Percentiles rank a stretch among this genome's conserved stretches.
phyloP scores from a whole-genome alignment of 2,329 filamentous ascomycete species.

The Aspergillus fischeri region DNA sequence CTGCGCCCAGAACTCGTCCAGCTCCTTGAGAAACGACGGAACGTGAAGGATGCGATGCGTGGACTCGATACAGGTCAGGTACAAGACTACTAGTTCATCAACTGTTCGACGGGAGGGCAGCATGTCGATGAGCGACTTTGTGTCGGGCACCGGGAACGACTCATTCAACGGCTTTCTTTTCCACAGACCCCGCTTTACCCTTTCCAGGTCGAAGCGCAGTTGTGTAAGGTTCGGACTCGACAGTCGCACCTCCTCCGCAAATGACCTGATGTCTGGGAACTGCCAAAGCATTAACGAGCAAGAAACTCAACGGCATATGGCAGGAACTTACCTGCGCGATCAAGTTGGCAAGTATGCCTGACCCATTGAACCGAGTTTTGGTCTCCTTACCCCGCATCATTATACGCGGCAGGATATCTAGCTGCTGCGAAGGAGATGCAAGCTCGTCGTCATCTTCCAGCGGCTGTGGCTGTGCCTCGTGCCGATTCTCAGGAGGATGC shows the following conservation, averaged over 20 bases:
- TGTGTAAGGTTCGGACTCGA: conserved; percentile 33
- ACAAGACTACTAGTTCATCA: conserved; percentile 36
- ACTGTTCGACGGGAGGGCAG: conserved; percentile 33
- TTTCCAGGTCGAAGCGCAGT: conserved; percentile 31
- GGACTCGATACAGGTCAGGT: conserved; percentile 38
- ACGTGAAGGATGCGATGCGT: conserved; percentile 39
- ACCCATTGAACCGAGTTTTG: conserved; percentile 39
- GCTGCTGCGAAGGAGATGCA: conserved; percentile 28
- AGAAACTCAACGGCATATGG: background rate
- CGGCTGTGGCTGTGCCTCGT: conserved; percentile 7
- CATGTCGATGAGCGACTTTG: conserved; percentile 26
- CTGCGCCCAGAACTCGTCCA: conserved; percentile 33
- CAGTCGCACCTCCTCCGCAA: conserved; percentile 35
- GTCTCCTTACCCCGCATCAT: conserved; percentile 38
- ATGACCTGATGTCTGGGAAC: conserved; percentile 37
- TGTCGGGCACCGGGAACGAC: conserved; percentile 28
- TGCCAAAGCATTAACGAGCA: conserved; percentile 17
- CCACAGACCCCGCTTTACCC: conserved; percentile 29
- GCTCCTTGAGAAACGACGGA: conserved; percentile 37
- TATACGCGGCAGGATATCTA: conserved; percentile 31
- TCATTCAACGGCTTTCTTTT: conserved; percentile 27
- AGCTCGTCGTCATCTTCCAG: conserved; percentile 17
- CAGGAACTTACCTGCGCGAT: conserved; percentile 33
- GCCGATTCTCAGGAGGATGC: conserved; percentile 11
- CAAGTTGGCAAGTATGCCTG: conserved; percentile 37